Evolutionary conservation across 2,329 filamentous ascomycete species (phyloP).

Genomic region (Fusarium camptoceras): DNA sequence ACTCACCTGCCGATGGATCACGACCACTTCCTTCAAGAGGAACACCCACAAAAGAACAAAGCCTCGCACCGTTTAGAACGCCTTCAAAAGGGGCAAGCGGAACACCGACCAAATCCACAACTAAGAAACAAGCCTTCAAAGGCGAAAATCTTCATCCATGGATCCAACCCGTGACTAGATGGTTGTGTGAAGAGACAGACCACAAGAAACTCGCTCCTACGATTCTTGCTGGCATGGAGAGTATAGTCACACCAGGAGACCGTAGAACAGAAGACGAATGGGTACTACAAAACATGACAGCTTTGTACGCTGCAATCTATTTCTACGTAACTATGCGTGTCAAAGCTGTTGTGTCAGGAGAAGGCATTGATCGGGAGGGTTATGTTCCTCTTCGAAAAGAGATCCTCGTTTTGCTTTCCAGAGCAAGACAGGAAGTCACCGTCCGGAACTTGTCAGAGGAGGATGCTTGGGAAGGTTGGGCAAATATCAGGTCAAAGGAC

Average conservation of each 20-base stretch:
- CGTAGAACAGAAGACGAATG: constrained; percentile 60
- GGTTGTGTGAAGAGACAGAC: constrained; percentile 70
- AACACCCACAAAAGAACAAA: constrained; percentile 61
- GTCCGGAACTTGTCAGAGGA: constrained; percentile 57
- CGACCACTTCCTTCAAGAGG: constrained; percentile 54
- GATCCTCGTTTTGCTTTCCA: constrained; percentile 58
- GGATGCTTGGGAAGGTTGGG: constrained; percentile 66
- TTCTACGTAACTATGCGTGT: constrained; percentile 69
- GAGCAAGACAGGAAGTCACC: constrained; percentile 56
- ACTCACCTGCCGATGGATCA: constrained; percentile 44
- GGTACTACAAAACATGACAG: constrained; percentile 61
- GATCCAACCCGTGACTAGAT: constrained; percentile 76
- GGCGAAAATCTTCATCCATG: constrained; percentile 67
- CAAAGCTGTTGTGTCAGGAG: constrained; percentile 54
- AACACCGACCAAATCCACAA: constrained; percentile 59
- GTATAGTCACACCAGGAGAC: constrained; percentile 60
- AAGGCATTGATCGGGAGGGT: constrained; percentile 55
- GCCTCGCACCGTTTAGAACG: constrained; percentile 58
- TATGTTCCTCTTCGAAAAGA: constrained; percentile 61
- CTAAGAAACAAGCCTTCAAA: constrained; percentile 43
- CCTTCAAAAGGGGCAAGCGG: constrained; percentile 42
- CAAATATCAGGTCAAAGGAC: constrained; percentile 61
- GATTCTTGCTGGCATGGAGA: constrained; percentile 78
- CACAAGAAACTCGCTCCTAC: constrained; percentile 75
- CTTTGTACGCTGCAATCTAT: constrained; percentile 70